Conservation (phyloP, 805 yeast genomes). For the Kluyveromyces aestuarii region DNA sequence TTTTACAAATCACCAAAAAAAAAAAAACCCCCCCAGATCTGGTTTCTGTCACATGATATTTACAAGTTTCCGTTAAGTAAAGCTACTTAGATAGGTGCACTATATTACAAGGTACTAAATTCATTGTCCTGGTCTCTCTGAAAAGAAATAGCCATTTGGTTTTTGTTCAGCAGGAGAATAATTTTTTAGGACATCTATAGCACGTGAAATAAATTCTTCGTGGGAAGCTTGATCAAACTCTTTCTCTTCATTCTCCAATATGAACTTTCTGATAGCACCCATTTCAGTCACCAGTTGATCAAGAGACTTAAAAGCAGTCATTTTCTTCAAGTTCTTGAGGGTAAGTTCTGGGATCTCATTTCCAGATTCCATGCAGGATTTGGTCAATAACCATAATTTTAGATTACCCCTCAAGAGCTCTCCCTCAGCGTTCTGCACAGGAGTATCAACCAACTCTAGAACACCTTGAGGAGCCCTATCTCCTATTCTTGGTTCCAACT, state of each 20-base stretch:
- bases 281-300: constrained; percentile 14
- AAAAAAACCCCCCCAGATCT: neutral
- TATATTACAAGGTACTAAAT: neutral
- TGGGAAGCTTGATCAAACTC: constrained; percentile 5
- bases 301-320: constrained; percentile 10
- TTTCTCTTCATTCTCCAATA: constrained; percentile 7
- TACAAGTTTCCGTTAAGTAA: neutral
- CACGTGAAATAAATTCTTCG: neutral
- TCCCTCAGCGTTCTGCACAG: constrained; percentile 18
- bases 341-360: constrained; percentile 14
- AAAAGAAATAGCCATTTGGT: neutral
- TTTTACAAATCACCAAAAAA: too few relatives aligned
- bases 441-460: constrained; percentile 74
- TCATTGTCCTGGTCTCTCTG: neutral
- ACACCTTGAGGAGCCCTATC: constrained; percentile 89
- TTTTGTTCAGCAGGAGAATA: neutral
- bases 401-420: constrained; percentile 22
- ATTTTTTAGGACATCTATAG: neutral
- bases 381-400: constrained; percentile 25
- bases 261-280: constrained; percentile 9
- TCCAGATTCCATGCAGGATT: constrained; percentile 18
- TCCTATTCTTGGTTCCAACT: constrained; percentile 76
- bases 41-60: constrained; percentile 1
- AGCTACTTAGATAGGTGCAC: neutral
- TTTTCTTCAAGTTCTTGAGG: constrained; percentile 17